A percentile compares a stretch with the other conserved stretches of the same genome.
Evolutionary conservation across 768 basidiomycete genomes (phyloP).

Genomic region (Auricularia cornea): DNA sequence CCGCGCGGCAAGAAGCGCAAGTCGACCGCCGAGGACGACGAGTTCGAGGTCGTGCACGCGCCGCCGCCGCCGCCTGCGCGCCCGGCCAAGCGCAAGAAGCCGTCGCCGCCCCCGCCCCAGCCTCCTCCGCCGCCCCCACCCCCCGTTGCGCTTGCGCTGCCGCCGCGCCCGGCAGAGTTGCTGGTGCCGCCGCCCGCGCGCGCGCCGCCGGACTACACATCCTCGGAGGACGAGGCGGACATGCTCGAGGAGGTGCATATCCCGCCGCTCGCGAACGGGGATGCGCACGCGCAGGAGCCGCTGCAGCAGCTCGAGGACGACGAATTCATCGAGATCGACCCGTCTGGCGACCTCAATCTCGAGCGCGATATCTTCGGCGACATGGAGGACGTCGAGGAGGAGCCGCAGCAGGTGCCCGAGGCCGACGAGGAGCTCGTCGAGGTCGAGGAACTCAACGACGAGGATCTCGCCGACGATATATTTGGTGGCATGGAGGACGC

Average conservation of each 20-base stretch:
- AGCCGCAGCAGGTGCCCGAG: neutral
- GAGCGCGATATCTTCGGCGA: neutral
- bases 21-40: constrained; percentile 34
- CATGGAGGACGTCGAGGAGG: neutral
- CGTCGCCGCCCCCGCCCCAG: constrained; percentile 1
- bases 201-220: neutral
- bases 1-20: constrained; percentile 5
- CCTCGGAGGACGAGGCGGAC: neutral
- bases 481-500: neutral
- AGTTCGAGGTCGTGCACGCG: constrained; percentile 35
- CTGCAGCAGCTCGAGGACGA: constrained; percentile 8
- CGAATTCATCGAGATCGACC: constrained; percentile 29
- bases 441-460: no score
- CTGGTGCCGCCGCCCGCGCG: neutral
- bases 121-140: constrained; percentile 14
- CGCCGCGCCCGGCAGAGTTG: constrained; percentile 15
- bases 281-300: neutral
- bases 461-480: neutral
- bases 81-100: constrained; percentile 27
- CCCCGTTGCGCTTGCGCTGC: constrained; percentile 24
- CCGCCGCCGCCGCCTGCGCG: constrained; percentile 13
- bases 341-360: constrained; percentile 16
- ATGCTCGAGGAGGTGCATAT: neutral
- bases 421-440: neutral
- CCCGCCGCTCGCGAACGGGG: constrained; percentile 11